Conservation (phyloP, 768 basidiomycete species). For the Austroboletus eburneus region DNA sequence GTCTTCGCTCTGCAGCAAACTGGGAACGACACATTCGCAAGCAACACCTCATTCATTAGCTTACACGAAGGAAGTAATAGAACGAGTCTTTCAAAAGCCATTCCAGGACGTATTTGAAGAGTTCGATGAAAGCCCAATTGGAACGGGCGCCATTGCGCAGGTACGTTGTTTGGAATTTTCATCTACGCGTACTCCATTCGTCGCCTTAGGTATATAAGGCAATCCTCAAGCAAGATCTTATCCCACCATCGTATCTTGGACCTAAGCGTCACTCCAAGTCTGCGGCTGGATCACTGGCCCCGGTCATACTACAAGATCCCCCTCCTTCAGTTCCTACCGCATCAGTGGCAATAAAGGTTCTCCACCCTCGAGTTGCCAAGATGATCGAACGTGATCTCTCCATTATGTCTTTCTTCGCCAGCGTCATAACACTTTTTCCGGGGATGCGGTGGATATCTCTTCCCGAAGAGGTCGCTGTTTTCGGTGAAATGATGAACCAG, state of each 20-base stretch:
- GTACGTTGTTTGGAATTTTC: constrained; percentile 22
- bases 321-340: constrained; percentile 75
- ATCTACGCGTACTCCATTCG: background rate
- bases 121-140: constrained; percentile 84
- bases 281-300: constrained; percentile 48
- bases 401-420: constrained; percentile 94
- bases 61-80: constrained; percentile 80
- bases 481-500: constrained; percentile 94
- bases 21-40: constrained; percentile 86
- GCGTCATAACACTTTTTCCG: constrained; percentile 70
- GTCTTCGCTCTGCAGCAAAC: constrained; percentile 70
- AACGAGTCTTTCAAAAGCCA: constrained; percentile 74
- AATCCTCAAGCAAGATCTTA: constrained; percentile 74
- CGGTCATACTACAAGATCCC: constrained; percentile 46
- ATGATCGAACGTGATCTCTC: constrained; percentile 85
- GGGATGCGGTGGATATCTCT: constrained; percentile 97
- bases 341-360: constrained; percentile 91
- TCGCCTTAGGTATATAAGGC: constrained; percentile 77
- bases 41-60: constrained; percentile 74
- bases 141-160: constrained; percentile 99
- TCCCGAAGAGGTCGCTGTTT: constrained; percentile 91
- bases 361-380: constrained; percentile 83
- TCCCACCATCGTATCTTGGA: constrained; percentile 79
- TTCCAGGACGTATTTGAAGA: constrained; percentile 90
- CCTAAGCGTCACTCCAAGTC: constrained; percentile 60